Evolutionary conservation across 2,329 filamentous ascomycete species (phyloP).

Genomic region (Sporothrix pallida): DNA sequence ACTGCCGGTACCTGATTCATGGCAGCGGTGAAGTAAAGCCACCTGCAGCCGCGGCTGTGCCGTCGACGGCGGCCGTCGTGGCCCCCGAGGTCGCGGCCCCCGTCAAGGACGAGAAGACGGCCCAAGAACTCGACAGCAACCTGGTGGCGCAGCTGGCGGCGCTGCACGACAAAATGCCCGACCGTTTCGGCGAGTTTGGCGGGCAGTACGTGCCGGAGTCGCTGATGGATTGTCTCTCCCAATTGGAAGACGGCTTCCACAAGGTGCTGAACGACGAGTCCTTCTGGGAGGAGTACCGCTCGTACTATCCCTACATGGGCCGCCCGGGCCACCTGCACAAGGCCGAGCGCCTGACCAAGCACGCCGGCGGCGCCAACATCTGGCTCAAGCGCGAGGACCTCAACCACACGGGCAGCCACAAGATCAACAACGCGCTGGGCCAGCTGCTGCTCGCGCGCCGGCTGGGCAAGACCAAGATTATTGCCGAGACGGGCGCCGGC

Average conservation of each 20-base stretch:
- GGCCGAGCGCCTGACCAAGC: slow-evolving; percentile 83
- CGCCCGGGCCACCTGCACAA: slow-evolving; percentile 90
- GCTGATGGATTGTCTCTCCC: slow-evolving; percentile 91
- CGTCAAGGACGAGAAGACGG: slow-evolving; percentile 60
- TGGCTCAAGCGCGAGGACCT: slow-evolving; percentile 98
- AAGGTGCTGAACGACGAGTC: slow-evolving; percentile 81
- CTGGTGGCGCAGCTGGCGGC: slow-evolving; percentile 85
- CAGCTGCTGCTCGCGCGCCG: slow-evolving; percentile 86
- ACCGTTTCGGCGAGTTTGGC: slow-evolving; percentile 93
- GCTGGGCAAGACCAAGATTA: slow-evolving; percentile 94
- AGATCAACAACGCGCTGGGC: slow-evolving; percentile 98
- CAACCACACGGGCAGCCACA: slow-evolving; percentile 97
- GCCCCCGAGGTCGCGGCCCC: slow-evolving; percentile 64
- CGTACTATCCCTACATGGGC: slow-evolving; percentile 97
- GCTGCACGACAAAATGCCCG: slow-evolving; percentile 78
- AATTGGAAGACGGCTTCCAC: slow-evolving; percentile 91
- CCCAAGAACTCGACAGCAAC: slow-evolving; percentile 57
- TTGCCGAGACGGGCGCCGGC: slow-evolving; percentile 95
- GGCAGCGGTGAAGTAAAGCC: slow-evolving; percentile 47
- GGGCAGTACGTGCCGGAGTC: slow-evolving; percentile 98
- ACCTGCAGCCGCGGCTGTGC: slow-evolving; percentile 59
- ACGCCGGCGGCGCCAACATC: slow-evolving; percentile 91
- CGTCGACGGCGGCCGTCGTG: slow-evolving; percentile 69
- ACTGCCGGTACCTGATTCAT: slow-evolving; percentile 73
- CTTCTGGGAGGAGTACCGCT: slow-evolving; percentile 97